Base-by-base conservation (phyloP, 78 protist genomes). In the Dictyostelium intermedium region DNA sequence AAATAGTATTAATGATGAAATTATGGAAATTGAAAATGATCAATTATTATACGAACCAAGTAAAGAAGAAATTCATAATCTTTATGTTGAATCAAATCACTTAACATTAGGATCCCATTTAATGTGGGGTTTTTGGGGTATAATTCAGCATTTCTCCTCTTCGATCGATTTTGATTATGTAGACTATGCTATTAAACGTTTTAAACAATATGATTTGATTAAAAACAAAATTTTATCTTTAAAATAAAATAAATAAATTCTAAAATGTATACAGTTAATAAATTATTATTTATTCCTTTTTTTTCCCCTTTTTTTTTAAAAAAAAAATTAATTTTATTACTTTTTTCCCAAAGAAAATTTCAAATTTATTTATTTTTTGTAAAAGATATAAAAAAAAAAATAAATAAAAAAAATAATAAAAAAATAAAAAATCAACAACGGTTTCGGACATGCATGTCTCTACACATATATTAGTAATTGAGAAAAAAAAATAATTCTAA, bases 91-190 rank as follows among this genome's bases (percentile, higher is more conserved):
- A 66, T 87, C 91, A 25, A 84, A 84, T 43, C 95, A 91, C 25
- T 83, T 83, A 27, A 79, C 91, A 10, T 56, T 91, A 25, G 95
- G 82, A 9, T 73, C 84, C 37, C 95, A 91, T 76, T 83, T 91
- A 25, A 76, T 83, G 85, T 91, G 95, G 95, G 95, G 83, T 43
- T 84, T 84, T 82, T 91, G 95, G 95, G 87, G 91, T n/a, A 47
- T 91, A 23, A 69, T 91, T 34, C 91, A 82, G 66, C 20, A 41
- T 27, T 74, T 79, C 39, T 73, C 37, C 16, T 83, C 91, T 13
- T 43, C 85, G 56, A 91, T 91, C 70, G 95, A 91, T n/a, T 91
- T 91, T 56, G 95, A 91, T 66, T 91, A 84, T 47, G 20, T 83
- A 27, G 95, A 83, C 74, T 91, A 91, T 74, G 70, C 95, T 14